Conservation (phyloP, 345 rosid species). For the Physaria fendleri region DNA sequence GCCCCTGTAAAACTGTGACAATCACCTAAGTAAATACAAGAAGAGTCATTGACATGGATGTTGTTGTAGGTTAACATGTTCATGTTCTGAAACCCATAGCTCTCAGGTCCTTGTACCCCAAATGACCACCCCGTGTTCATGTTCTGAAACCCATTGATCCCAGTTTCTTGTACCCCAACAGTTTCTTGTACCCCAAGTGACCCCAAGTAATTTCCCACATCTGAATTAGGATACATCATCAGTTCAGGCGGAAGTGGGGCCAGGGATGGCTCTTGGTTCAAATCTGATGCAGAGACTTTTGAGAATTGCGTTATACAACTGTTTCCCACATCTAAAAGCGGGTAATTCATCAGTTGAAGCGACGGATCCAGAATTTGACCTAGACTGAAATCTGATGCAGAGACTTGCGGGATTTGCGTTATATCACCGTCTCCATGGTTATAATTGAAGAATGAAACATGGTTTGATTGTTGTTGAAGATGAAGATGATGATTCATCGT, state of each 20-base stretch:
- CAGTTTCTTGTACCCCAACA: not conserved
- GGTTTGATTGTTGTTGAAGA: slow-evolving; percentile 14
- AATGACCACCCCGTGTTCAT: too few relatives aligned
- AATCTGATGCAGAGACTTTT: not conserved
- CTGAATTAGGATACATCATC: not conserved
- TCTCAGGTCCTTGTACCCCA: too few relatives aligned
- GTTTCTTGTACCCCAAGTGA: not conserved
- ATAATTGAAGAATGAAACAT: not conserved
- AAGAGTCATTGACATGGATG: too few relatives aligned
- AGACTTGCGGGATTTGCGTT: slow-evolving; percentile 12
- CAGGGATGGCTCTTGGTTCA: slow-evolving; percentile 12
- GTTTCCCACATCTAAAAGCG: too few relatives aligned
- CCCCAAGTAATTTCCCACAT: not conserved
- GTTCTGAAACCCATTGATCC: not conserved
- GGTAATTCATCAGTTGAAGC: too few relatives aligned
- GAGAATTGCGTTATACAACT: not conserved
- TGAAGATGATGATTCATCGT: slow-evolving; percentile 13
- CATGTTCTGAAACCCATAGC: not conserved
- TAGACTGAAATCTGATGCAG: too few relatives aligned
- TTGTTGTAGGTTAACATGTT: slow-evolving; percentile 1
- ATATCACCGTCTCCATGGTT: slow-evolving; percentile 6
- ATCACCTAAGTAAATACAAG: too few relatives aligned
- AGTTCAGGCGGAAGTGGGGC: slow-evolving; percentile 4
- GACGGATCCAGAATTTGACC: too few relatives aligned
- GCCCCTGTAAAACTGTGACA: too few relatives aligned